Evolutionary conservation across 305 asterid species (phyloP), one percentile per base, ranked within the genome.

Genomic region (Rubia peregrina): DNA sequence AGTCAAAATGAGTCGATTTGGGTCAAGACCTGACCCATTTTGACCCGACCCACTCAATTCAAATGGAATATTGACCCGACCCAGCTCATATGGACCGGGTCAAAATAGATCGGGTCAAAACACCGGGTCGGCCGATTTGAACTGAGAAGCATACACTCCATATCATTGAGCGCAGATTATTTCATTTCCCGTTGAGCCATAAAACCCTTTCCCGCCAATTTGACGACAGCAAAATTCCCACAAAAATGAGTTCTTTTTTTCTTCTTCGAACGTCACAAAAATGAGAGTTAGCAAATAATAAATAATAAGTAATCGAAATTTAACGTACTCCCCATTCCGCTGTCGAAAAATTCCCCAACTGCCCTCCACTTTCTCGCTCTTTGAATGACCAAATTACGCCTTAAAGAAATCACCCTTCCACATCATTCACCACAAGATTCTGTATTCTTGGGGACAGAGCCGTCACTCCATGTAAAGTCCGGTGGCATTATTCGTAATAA

Each of bases 121-220:
- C n/a, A n/a, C n/a, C n/a, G n/a, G n/a, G n/a, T n/a, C n/a, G n/a
- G n/a, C n/a, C n/a, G n/a, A n/a, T n/a, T n/a, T n/a, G n/a, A n/a
- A n/a, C n/a, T 2, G 30, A 26, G 30, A 26, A 26, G 30, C 30
- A 26, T 26, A 26, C 30, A 44, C 14, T 8, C 51, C 3, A 44
- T 12, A 44, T 44, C 14, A 44, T 3, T 19, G 4, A 9, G 26
- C 64, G 26, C 13, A 67, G 10, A 67, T 61, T 19, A 69, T 33
- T 26, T 33, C 38, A 33, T 33, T 59, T 59, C 74, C 74, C 74
- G 74, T 67, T 65, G 21, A 19, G 13, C 12, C 48, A 51, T 17
- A 40, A 67, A 41, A 69, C 40, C 16, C 48, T 13, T 74, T 74
- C 77, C 77, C 77, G 77, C 77, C 77, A 74, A 8, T 46, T 74